Base-by-base conservation (phyloP, 2,329 filamentous ascomycete species). In the Fusarium sp. region DNA sequence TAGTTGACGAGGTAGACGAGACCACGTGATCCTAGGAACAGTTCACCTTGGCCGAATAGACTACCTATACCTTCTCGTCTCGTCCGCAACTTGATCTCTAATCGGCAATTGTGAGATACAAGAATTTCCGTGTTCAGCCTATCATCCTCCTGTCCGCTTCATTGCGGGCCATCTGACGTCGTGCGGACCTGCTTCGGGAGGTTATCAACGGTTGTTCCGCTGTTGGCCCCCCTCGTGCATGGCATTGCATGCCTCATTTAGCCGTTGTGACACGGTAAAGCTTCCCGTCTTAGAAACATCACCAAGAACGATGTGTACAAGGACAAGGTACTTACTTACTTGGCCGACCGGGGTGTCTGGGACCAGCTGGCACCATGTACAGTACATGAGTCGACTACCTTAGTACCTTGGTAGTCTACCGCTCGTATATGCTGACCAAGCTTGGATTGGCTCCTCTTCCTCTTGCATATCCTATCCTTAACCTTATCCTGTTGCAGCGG, bases 121-220 rank as follows among this genome's bases (percentile, higher is more conserved):
- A 30, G 40, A 25, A 22, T 53, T 13, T 18, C 24, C 25, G 13
- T 38, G 8, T 18, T 13, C 13, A 46, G n/a, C 51, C 63, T 58
- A 53, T 51, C 48, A 49, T 20, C 9, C 20, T 51, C 8, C 24
- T 40, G 22, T 48, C 43, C 20, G 16, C 20, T 34, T 27, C 18
- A 13, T 20, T 13, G n/a, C 18, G 41, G 34, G 15, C 34, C 43
- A 60, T 56, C 40, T 48, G 43, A 45, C 24, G 52, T 57, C 32
- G 49, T 32, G 46, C 44, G 15, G 55, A 15, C 48, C 25, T 57
- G 40, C 53, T 54, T 58, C 55, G 45, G 55, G 47, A 69, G 52
- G 60, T 48, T 60, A 60, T 51, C 40, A 56, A 51, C 47, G 55
- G 47, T 38, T 45, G 49, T 58, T 52, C 59, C 48, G 55, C 44